Evolutionary conservation across 768 basidiomycete species (phyloP).

Genomic region (Porphyrellus cyaneotinctus): DNA sequence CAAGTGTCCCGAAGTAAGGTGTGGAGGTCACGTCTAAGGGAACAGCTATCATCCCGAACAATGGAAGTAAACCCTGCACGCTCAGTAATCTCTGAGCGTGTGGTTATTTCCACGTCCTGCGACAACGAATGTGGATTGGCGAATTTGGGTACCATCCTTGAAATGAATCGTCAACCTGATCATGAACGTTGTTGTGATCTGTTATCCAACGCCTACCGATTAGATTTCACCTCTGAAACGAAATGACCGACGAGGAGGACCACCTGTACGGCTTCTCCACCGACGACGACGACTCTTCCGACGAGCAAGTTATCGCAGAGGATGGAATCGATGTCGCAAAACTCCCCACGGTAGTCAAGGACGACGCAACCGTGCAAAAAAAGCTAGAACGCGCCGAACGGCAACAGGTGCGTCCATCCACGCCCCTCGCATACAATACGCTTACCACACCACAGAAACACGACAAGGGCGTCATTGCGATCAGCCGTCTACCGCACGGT

Average conservation of each 20-base stretch:
- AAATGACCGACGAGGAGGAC: slow-evolving; percentile 36
- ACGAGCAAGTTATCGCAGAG: slow-evolving; percentile 62
- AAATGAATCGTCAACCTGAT: too few species aligned
- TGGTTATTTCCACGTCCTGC: slow-evolving; percentile 30
- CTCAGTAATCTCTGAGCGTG: slow-evolving; percentile 34
- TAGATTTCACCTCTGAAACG: not conserved
- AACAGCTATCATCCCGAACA: slow-evolving; percentile 4
- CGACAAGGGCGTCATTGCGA: slow-evolving; percentile 80
- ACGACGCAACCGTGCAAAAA: slow-evolving; percentile 73
- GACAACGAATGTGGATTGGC: slow-evolving; percentile 44
- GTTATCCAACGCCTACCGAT: slow-evolving; percentile 1
- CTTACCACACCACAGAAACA: slow-evolving; percentile 36
- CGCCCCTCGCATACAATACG: not conserved
- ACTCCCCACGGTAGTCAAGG: slow-evolving; percentile 85
- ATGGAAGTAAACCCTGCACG: slow-evolving; percentile 4
- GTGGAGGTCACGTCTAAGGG: slow-evolving; percentile 23
- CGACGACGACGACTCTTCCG: slow-evolving; percentile 72
- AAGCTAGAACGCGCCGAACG: slow-evolving; percentile 58
- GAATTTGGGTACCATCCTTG: slow-evolving; percentile 36
- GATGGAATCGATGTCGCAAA: slow-evolving; percentile 64
- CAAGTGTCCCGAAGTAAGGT: slow-evolving; percentile 21
- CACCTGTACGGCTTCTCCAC: slow-evolving; percentile 72
- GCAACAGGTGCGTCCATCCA: slow-evolving; percentile 54
- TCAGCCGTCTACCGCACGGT: slow-evolving; percentile 92
- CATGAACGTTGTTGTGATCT: slow-evolving; percentile 23